phyloP scores from a whole-genome alignment of 1,284 basidiomycete genomes.

The Marasmius fiardii region DNA sequence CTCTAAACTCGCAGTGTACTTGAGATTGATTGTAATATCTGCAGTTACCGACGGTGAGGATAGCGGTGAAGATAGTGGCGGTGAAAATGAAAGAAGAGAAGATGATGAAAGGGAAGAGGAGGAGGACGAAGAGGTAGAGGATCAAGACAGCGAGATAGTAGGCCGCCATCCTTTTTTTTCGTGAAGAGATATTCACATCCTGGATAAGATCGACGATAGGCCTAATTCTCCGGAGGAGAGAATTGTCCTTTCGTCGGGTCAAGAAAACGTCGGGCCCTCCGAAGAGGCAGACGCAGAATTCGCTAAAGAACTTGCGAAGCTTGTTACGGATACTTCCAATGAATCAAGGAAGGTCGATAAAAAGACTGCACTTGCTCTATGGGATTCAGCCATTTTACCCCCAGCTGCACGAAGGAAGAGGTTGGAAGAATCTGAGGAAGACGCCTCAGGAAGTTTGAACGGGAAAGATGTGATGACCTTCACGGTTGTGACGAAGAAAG shows the following conservation, averaged over 20 bases:
- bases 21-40: slow-evolving; percentile 9
- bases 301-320: slow-evolving; percentile 92
- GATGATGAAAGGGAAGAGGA: slow-evolving; percentile 59
- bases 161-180: slow-evolving; percentile 16
- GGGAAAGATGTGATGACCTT: slow-evolving; percentile 79
- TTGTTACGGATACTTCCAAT: slow-evolving; percentile 84
- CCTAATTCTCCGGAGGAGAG: slow-evolving; percentile 76
- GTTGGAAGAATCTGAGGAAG: slow-evolving; percentile 50
- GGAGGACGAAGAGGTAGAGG: slow-evolving; percentile 40
- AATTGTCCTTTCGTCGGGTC: slow-evolving; percentile 59
- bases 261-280: slow-evolving; percentile 71
- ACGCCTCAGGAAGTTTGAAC: slow-evolving; percentile 36
- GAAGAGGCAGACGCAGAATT: slow-evolving; percentile 93
- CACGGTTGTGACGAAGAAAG: slow-evolving; percentile 90
- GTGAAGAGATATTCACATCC: slow-evolving; percentile 11
- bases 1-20: neutral
- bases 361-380: slow-evolving; percentile 77
- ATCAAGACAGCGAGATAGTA: slow-evolving; percentile 17
- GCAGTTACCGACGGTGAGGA: slow-evolving; percentile 50
- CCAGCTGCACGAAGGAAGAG: slow-evolving; percentile 61
- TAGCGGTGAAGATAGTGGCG: slow-evolving; percentile 71
- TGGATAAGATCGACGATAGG: slow-evolving; percentile 54
- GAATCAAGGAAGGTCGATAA: slow-evolving; percentile 83
- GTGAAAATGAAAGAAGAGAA: slow-evolving; percentile 52
- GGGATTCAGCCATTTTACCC: slow-evolving; percentile 82